phyloP scores from a whole-genome alignment of 345 rosid genomes.

The Aurinia saxatilis region DNA sequence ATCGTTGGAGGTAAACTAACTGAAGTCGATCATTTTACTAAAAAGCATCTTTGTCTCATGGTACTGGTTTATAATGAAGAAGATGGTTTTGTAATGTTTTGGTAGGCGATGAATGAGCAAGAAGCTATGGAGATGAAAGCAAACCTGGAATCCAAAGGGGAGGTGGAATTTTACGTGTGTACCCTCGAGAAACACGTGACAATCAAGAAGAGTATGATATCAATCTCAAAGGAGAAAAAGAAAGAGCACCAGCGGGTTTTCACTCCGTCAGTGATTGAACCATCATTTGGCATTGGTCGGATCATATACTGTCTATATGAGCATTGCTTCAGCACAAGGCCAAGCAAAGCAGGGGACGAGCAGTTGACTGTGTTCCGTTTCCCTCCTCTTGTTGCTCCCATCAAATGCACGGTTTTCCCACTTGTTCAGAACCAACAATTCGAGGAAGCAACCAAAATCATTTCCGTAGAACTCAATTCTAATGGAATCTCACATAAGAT shows the following conservation, averaged over 20 bases:
- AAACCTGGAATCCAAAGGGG: conserved; percentile 70
- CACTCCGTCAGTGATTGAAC: conserved; percentile 91
- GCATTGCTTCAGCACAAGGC: conserved; percentile 80
- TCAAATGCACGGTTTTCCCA: conserved; percentile 93
- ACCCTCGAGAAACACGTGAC: conserved; percentile 53
- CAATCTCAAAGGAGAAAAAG: conserved; percentile 87
- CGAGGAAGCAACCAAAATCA: conserved; percentile 70
- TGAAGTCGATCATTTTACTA: not conserved
- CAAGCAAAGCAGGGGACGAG: conserved; percentile 89
- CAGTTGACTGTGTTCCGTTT: conserved; percentile 80
- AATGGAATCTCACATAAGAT: conserved; percentile 84
- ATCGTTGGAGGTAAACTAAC: conserved; percentile 59
- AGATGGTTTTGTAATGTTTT: not conserved
- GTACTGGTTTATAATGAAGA: not conserved
- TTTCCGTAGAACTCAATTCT: conserved; percentile 63
- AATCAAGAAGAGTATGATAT: conserved; percentile 73
- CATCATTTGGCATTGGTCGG: conserved; percentile 93
- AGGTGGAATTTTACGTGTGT: conserved; percentile 72
- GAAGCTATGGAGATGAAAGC: conserved; percentile 91
- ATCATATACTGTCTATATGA: conserved; percentile 86
- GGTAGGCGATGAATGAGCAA: conserved; percentile 76
- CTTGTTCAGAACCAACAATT: conserved; percentile 75
- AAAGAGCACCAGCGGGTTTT: conserved; percentile 85
- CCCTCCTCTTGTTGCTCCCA: conserved; percentile 87
- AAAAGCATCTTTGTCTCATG: not conserved